Evolutionary conservation across 306 rosid species (phyloP), one percentile per base, ranked within the genome.

Genomic region (Cucumis cinereus): DNA sequence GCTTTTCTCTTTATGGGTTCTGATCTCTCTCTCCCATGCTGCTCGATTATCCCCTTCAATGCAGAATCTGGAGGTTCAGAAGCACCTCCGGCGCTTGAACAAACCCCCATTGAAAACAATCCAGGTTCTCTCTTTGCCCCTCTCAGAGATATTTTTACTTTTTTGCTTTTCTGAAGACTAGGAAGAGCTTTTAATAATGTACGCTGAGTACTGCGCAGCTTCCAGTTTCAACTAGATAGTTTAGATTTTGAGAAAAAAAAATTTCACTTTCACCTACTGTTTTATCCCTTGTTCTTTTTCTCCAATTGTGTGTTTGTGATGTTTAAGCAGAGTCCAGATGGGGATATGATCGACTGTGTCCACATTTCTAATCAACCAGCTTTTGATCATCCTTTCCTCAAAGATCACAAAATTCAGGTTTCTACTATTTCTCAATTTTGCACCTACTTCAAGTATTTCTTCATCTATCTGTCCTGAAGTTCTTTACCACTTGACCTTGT

Each of bases 301-400:
- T 26, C 2, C 11, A 28, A 54, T 54, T n/a, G n/a, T 15, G 1
- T 58, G 45, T 23, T 76, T 60, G 33, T 43, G 50, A 30, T 62
- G 83, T 67, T 69, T 57, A 60, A 77, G 77, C 97, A 95, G 99
- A 95, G 99, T 56, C 90, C 99, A 82, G 99, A 92, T 86, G 99
- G 99, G 63, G 99, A 95, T 88, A 74, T 81, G 2, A 95, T 95
- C 62, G 99, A 95, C 69, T 95, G 99, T 68, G 88, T 95, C 73
- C 93, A 72, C 76, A 81, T 95, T 69, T 88, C 99, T 53, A 86
- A 90, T 60, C 99, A 95, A 68, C 96, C 98, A 11, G 98, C 99
- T 58, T 95, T 95, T 79, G 99, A 95, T 77, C 99, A 95, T 73
- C 99, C 99, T 75, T 95, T 57, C 77, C 96, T 95, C 82, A 95